These are phyloP conservation scores for Chamaecrista fasciculata DNA, from an alignment of 306 rosid species.

Conservation along the genomic window DNA sequence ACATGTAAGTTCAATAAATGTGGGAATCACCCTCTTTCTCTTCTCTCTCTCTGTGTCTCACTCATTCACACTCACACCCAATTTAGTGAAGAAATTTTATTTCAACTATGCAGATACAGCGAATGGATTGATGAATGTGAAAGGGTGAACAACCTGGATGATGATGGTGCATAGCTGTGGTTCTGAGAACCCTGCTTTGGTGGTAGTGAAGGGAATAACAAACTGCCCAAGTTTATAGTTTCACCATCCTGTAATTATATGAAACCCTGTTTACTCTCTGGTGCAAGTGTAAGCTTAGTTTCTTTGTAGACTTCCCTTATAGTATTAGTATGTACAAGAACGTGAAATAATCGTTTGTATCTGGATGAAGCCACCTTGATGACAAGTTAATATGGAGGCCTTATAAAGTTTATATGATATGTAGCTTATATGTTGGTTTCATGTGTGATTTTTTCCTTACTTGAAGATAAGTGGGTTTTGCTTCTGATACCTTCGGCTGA, in stretches of 20 bases:
- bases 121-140: slow-evolving; percentile 98
- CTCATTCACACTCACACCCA: not conserved
- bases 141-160: slow-evolving; percentile 75
- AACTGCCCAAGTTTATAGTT: not conserved
- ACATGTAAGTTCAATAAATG: slow-evolving; percentile 58
- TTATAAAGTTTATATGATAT: not conserved
- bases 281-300: slow-evolving; percentile 12
- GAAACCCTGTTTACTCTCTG: slow-evolving; percentile 25
- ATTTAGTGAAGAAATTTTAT: slow-evolving; percentile 10
- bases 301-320: not conserved
- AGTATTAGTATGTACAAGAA: slow-evolving; percentile 26
- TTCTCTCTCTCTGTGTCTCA: not conserved
- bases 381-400: not conserved
- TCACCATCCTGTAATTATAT: slow-evolving; percentile 8
- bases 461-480: not conserved
- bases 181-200: not conserved
- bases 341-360: slow-evolving; percentile 17
- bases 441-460: not conserved
- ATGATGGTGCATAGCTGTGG: slow-evolving; percentile 54
- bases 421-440: slow-evolving; percentile 18
- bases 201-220: not conserved
- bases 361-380: slow-evolving; percentile 15
- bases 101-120: slow-evolving; percentile 66
- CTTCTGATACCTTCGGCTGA: not conserved
- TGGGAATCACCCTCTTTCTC: not conserved